Base-by-base conservation (phyloP, 495 filamentous ascomycete species). In the Neurospora hispaniola region DNA sequence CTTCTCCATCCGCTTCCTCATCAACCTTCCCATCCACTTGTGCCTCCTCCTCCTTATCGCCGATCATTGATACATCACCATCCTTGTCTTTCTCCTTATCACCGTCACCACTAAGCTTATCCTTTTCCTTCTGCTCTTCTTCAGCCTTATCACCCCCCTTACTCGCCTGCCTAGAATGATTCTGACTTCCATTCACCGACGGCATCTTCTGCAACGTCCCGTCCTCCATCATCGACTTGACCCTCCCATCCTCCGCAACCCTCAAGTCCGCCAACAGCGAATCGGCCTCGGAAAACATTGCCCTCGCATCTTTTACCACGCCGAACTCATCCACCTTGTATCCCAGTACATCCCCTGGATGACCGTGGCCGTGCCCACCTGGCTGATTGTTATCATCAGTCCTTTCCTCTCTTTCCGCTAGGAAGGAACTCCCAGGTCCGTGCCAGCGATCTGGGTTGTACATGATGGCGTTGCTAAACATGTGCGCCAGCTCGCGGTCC, bases 381-480 rank as follows among this genome's bases (percentile, higher is more conserved):
- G 54, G 2, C 31, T 66, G 54, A 4, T 31, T 31, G 14, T 5
- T 38, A 27, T 66, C 54, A 66, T 35, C 54, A 20, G 73, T 77
- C 70, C 82, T 81, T 20, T 77, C 71, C 48, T 73, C 74, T 4
- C 76, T 72, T 1, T 73, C 74, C 38, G 78, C 74, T 7, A 87
- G 80, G 75, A 92, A 91, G 4, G 84, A 83, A 4, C 85, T 88
- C 0, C 91, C 90, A 44, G 92, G 88, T 0, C 91, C 91, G 44
- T 91, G 89, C 40, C 85, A 80, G 0, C 90, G 87, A 73, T 93
- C 89, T 1, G 91, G 89, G 75, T 98, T 99, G 86, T 94, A 99
- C 96, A 98, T 98, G 78, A 97, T 90, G 16, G 95, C 95, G 77
- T 99, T 99, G 70, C 93, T 91, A 78, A 98, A 98, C 91, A 98